Conservation (phyloP, 495 filamentous ascomycete genomes). For the Aspergillus cavernicola region DNA sequence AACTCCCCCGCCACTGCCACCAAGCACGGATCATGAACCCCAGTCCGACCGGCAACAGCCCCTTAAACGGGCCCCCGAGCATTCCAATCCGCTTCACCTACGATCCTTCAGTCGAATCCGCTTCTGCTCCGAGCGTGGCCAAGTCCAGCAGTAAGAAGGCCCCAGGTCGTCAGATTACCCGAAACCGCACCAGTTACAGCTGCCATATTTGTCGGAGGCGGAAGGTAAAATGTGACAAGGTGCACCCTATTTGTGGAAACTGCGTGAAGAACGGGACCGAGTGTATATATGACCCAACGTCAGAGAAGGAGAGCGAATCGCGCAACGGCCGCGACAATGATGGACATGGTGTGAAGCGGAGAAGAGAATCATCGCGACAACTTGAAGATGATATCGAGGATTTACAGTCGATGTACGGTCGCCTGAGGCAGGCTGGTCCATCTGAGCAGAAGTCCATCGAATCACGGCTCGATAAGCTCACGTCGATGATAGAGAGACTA, state of each 20-base stretch:
- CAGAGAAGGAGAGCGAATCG: slow-evolving; percentile 23
- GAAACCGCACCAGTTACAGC: slow-evolving; percentile 48
- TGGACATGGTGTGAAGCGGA: slow-evolving; percentile 35
- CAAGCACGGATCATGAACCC: slow-evolving; percentile 22
- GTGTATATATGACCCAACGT: slow-evolving; percentile 40
- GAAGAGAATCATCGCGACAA: slow-evolving; percentile 27
- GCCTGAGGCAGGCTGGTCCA: slow-evolving; percentile 25
- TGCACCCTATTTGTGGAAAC: slow-evolving; percentile 47
- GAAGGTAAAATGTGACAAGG: slow-evolving; percentile 48
- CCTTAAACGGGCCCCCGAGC: slow-evolving; percentile 13
- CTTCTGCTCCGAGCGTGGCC: slow-evolving; percentile 2
- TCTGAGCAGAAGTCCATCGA: slow-evolving; percentile 38
- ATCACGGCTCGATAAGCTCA: slow-evolving; percentile 43
- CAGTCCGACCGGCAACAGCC: slow-evolving; percentile 12
- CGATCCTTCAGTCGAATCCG: neutral
- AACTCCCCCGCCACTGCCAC: slow-evolving; percentile 20
- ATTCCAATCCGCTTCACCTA: slow-evolving; percentile 9
- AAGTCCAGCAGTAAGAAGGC: slow-evolving; percentile 15
- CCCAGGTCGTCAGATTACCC: slow-evolving; percentile 42
- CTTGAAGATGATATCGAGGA: slow-evolving; percentile 39
- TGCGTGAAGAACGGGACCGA: slow-evolving; percentile 43
- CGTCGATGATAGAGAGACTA: slow-evolving; percentile 43
- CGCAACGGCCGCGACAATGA: slow-evolving; percentile 14
- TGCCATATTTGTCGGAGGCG: slow-evolving; percentile 47
- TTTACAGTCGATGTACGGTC: slow-evolving; percentile 36